Conservation (phyloP, 805 yeast genomes). For the Ogataea minuta region DNA sequence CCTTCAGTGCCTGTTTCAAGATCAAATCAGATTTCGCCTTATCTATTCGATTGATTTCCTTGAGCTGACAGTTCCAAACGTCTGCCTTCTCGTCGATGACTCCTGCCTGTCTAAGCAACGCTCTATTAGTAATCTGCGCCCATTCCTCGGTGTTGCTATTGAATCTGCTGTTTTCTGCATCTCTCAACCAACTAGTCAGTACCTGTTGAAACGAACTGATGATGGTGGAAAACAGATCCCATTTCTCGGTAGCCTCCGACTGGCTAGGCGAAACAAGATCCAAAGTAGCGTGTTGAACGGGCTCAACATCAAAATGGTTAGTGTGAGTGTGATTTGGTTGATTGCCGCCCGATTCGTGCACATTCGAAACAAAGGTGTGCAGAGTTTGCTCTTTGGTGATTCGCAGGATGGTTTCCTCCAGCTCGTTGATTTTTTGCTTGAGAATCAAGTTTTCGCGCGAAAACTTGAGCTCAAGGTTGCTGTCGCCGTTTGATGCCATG, state of each 20-base stretch:
- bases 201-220: conserved; percentile 18
- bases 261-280: background rate
- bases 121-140: conserved; percentile 6
- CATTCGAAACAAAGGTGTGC: too few species aligned
- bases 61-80: background rate
- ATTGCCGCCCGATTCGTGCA: too few species aligned
- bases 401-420: conserved; percentile 16
- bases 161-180: conserved; percentile 12
- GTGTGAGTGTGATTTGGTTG: too few species aligned
- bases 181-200: conserved; percentile 11
- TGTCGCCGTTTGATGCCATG: conserved; percentile 16
- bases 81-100: background rate
- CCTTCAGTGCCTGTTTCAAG: background rate
- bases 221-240: conserved; percentile 20
- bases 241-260: background rate
- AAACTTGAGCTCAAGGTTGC: conserved; percentile 17
- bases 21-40: conserved; percentile 1
- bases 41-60: background rate
- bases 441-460: conserved; percentile 23
- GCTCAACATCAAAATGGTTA: too few species aligned
- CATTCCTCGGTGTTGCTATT: conserved; percentile 26
- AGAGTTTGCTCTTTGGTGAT: background rate
- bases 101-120: background rate
- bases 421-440: conserved; percentile 18
- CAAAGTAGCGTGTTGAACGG: too few species aligned